A percentile compares a stretch with the other conserved stretches of the same genome.
Evolutionary conservation across 1,139 yeast genomes (phyloP).

Genomic region (Geotrichum aggregatum): DNA sequence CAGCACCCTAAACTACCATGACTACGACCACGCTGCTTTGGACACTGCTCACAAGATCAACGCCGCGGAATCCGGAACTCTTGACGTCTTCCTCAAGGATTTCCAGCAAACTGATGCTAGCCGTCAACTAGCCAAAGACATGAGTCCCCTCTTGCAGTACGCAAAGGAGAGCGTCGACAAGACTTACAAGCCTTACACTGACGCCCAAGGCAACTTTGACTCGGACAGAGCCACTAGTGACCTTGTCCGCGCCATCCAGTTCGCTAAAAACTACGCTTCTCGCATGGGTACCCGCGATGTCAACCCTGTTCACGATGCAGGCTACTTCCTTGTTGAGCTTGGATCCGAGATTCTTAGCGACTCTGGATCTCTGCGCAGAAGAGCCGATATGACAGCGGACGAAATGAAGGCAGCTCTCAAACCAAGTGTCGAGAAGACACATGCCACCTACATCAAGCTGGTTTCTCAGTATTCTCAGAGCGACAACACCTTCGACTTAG

Average conservation of each 20-base stretch:
- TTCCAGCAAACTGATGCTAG: slow-evolving; percentile 3
- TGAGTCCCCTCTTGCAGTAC: slow-evolving; percentile 8
- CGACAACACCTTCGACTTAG: slow-evolving; percentile 6
- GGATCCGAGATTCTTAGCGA: slow-evolving; percentile 4
- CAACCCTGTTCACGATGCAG: not conserved
- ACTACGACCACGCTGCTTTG: slow-evolving; percentile 8
- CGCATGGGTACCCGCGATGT: not conserved
- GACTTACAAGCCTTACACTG: slow-evolving; percentile 1
- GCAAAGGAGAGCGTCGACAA: not conserved
- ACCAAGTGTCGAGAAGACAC: slow-evolving; percentile 4
- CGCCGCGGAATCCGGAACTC: slow-evolving; percentile 3
- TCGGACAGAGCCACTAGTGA: slow-evolving; percentile 10
- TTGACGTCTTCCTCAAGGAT: not conserved
- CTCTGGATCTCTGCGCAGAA: not conserved
- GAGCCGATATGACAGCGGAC: slow-evolving; percentile 1
- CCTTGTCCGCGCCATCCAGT: not conserved
- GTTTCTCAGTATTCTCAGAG: not conserved
- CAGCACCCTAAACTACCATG: not conserved
- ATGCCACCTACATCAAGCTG: not conserved
- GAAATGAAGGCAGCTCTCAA: slow-evolving; percentile 5
- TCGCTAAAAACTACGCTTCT: slow-evolving; percentile 3
- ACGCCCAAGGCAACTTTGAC: slow-evolving; percentile 12
- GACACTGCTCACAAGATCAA: slow-evolving; percentile 11
- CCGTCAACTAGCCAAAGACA: slow-evolving; percentile 11
- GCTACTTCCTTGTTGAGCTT: slow-evolving; percentile 7